Conservation (phyloP, 2,329 filamentous ascomycete genomes). For the Plenodomus lindquistii region DNA sequence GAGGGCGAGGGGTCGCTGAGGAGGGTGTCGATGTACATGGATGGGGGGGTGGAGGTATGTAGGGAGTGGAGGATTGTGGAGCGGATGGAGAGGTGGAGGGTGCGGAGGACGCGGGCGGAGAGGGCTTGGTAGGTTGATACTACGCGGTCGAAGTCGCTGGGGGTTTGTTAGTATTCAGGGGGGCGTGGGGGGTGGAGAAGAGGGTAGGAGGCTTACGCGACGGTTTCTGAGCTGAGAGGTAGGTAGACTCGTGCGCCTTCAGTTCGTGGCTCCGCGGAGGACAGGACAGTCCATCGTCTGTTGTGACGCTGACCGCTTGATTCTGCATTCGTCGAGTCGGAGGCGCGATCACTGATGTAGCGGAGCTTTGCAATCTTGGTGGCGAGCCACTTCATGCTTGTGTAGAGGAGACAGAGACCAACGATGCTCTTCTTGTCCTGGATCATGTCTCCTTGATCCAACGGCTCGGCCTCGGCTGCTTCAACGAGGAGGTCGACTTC, state of each 20-base stretch:
- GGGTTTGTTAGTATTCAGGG: conserved; percentile 16
- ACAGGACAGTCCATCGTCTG: conserved; percentile 82
- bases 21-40: conserved; percentile 62
- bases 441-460: conserved; percentile 82
- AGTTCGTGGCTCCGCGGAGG: conserved; percentile 50
- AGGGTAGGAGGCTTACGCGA: conserved; percentile 60
- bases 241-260: conserved; percentile 75
- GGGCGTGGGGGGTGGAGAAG: neutral
- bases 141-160: conserved; percentile 81
- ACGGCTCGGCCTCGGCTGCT: conserved; percentile 59
- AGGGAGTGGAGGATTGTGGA: conserved; percentile 84
- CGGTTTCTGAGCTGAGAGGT: conserved; percentile 84
- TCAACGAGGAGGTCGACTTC: conserved; percentile 60
- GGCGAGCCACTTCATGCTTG: conserved; percentile 97
- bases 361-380: conserved; percentile 80
- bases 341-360: conserved; percentile 75
- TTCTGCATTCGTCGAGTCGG: conserved; percentile 61
- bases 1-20: conserved; percentile 77
- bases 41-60: conserved; percentile 53
- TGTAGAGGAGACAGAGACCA: conserved; percentile 85
- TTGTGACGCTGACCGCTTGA: conserved; percentile 56
- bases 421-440: conserved; percentile 85
- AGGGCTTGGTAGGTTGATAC: conserved; percentile 82
- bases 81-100: conserved; percentile 85
- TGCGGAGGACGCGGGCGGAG: conserved; percentile 76